Base-by-base conservation (phyloP, 2,329 filamentous ascomycete genomes). In the Dothidotthia symphoricarpi region DNA sequence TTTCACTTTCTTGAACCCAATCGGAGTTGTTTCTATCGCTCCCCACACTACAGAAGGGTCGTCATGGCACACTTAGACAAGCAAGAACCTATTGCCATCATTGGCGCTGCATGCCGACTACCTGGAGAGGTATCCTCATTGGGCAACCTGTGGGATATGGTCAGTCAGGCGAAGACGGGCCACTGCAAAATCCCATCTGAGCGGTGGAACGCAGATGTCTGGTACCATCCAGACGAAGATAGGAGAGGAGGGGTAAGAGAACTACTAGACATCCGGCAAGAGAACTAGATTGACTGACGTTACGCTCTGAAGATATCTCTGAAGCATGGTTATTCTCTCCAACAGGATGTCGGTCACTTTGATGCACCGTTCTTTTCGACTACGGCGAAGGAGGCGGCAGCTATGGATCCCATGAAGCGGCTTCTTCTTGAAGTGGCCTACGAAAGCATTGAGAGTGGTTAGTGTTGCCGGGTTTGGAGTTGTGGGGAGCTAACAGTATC, bases 401-500 rank as follows among this genome's bases (percentile, higher is more conserved):
- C 49, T 15, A 58, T 61, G 44, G 56, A 62, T 24, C 57, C 57
- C 2, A 46, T 57, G 10, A 48, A 60, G 7, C 55, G 59, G 7
- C 45, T 55, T 12, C 37, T 56, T 3, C 41, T 63, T 2, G 59
- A 63, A 35, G 43, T 47, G 2, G 45, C 49, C 5, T 64, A 57
- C 14, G 63, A 69, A 44, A 62, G 66, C 2, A 45, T 77, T 1
- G 67, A 69, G 31, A 39, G 31, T 10, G n/a, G n/a, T n/a, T n/a
- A n/a, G n/a, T n/a, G n/a, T n/a, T n/a, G n/a, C n/a, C n/a, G n/a
- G n/a, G n/a, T n/a, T n/a, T n/a, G n/a, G n/a, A n/a, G n/a, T n/a
- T n/a, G n/a, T n/a, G n/a, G n/a, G n/a, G n/a, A n/a, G n/a, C n/a
- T n/a, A n/a, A n/a, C n/a, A n/a, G n/a, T n/a, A n/a, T n/a, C n/a